phyloP scores from a whole-genome alignment of 2,329 filamentous ascomycete genomes.

The Paracamarosporium sp. region DNA sequence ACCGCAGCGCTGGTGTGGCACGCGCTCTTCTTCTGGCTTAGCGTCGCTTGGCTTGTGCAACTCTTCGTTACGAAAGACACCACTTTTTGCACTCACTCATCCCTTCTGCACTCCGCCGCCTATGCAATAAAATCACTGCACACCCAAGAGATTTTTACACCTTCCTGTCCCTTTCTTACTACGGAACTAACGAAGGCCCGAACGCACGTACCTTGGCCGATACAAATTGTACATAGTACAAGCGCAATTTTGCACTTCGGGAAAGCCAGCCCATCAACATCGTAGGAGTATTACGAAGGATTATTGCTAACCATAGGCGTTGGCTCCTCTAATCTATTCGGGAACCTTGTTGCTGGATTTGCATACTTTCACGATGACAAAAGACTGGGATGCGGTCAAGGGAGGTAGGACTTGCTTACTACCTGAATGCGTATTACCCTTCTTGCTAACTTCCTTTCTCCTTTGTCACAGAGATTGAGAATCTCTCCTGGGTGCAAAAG shows the following conservation, averaged over 20 bases:
- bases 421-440: not conserved
- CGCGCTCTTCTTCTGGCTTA: not conserved
- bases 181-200: not conserved
- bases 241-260: too few species aligned
- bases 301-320: too few species aligned
- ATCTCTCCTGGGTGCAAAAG: conserved; percentile 42
- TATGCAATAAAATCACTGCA: conserved; percentile 4
- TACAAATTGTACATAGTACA: too few species aligned
- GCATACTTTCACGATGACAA: conserved; percentile 30
- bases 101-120: not conserved
- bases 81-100: not conserved
- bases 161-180: not conserved
- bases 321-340: too few species aligned
- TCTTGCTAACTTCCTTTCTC: conserved; percentile 12
- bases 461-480: conserved; percentile 28
- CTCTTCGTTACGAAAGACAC: not conserved
- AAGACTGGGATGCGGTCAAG: conserved; percentile 37
- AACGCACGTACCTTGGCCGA: not conserved
- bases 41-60: conserved; percentile 5
- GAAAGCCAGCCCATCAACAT: too few species aligned
- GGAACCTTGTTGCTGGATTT: not conserved
- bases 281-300: too few species aligned
- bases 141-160: not conserved
- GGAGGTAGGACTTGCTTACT: conserved; percentile 6
- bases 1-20: not conserved